Base-by-base conservation (phyloP, 2,329 filamentous ascomycete species). In the Penicillium brevicompactum region DNA sequence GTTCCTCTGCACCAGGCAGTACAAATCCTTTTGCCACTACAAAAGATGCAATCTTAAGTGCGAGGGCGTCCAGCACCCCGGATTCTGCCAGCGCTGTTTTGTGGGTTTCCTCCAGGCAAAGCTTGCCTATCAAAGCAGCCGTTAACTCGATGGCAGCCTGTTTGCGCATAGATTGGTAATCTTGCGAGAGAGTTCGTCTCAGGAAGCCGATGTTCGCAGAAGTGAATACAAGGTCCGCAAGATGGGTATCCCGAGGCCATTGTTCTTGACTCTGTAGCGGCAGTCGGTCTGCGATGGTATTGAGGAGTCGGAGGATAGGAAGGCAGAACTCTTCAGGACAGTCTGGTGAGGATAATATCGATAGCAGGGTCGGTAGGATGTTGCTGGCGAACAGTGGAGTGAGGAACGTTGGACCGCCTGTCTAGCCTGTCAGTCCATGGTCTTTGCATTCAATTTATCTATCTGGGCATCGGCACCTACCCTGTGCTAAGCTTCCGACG, bases 401-500 rank as follows among this genome's bases (percentile, higher is more conserved):
- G 41, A 96, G 82, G 72, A 94, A 96, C 14, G 87, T 79, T 43
- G 91, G 85, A 5, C 93, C 92, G 62, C 89, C 92, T 95, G 69
- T 49, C 65, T 41, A 51, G 40, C 45, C 37, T 32, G 53, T 71
- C 53, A 71, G 65, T 57, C 22, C 34, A 24, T 45, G 16, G 37
- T 51, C 16, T 48, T 27, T 21, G n/a, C 10, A 11, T 3, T 13
- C 18, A 37, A 14, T 9, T 9, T 49, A 9, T 18, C n/a, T 8
- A 11, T 16, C 43, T n/a, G n/a, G 9, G 3, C 22, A 1, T 46
- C 38, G 16, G 27, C 24, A 62, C 48, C 13, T 81, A 92, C 92
- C 92, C 75, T 89, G 87, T 54, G 91, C 90, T 68, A 97, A 84
- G 72, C 90, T 94, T 45, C 88, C 87, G 34, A 96, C 78, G n/a